These are phyloP conservation scores for Hyaloscypha bicolor DNA, from an alignment of 495 filamentous ascomycete species.

Conservation along the genomic window DNA sequence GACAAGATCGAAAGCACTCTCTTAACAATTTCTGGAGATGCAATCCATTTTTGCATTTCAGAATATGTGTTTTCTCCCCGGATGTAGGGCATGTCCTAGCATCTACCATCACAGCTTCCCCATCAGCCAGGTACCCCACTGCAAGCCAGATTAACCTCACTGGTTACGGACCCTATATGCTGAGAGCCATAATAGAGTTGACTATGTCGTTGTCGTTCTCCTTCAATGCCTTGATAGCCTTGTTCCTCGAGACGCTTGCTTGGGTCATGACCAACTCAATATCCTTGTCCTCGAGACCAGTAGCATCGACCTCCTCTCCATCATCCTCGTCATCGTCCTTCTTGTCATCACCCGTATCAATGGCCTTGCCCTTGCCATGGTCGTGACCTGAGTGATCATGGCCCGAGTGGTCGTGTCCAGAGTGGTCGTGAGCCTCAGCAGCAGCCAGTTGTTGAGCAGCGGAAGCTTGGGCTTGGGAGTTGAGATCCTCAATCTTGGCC, in stretches of 20 bases:
- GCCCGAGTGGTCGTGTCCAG: constrained; percentile 66
- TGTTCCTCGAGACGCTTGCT: constrained; percentile 93
- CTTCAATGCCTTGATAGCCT: constrained; percentile 97
- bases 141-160: neutral
- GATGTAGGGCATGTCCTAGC: neutral
- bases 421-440: constrained; percentile 60
- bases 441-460: constrained; percentile 88
- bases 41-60: neutral
- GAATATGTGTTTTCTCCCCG: neutral
- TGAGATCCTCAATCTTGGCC: constrained; percentile 99
- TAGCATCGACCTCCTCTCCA: constrained; percentile 91
- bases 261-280: constrained; percentile 99
- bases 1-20: neutral
- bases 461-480: constrained; percentile 92
- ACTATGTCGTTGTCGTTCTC: constrained; percentile 99
- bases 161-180: constrained; percentile 64
- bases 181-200: constrained; percentile 99
- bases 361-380: constrained; percentile 76
- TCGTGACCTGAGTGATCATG: constrained; percentile 51
- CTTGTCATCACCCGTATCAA: constrained; percentile 68
- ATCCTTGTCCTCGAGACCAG: constrained; percentile 95
- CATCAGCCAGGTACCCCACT: neutral
- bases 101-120: constrained; percentile 1
- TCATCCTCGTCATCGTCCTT: constrained; percentile 93
- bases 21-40: neutral